Conservation (phyloP, 2,329 filamentous ascomycete genomes). For the Hysterium pulicare region DNA sequence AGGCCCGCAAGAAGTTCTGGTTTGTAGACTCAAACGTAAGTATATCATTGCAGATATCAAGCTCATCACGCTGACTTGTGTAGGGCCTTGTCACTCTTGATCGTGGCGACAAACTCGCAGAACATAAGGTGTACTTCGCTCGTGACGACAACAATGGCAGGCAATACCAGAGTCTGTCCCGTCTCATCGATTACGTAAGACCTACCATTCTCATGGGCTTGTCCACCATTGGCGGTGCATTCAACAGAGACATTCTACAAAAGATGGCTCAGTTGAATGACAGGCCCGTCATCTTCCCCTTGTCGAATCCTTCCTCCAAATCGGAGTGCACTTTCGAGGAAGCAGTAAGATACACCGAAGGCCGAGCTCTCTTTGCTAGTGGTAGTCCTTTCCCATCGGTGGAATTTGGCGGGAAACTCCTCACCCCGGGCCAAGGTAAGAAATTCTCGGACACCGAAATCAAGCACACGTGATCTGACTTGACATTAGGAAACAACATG, state of each 20-base stretch:
- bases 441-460: conserved; percentile 56
- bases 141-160: conserved; percentile 62
- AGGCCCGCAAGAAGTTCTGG: conserved; percentile 89
- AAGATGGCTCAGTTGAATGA: conserved; percentile 60
- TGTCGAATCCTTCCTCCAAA: conserved; percentile 94
- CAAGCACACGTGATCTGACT: conserved; percentile 7
- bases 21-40: conserved; percentile 82
- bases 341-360: conserved; percentile 85
- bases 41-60: background rate
- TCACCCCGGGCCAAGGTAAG: conserved; percentile 48
- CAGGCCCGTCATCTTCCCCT: conserved; percentile 75
- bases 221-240: conserved; percentile 89
- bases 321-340: conserved; percentile 97
- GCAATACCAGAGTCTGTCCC: conserved; percentile 73
- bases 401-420: conserved; percentile 43
- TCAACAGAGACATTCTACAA: conserved; percentile 81
- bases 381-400: conserved; percentile 85
- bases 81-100: conserved; percentile 84
- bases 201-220: conserved; percentile 93
- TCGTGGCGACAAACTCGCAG: conserved; percentile 87
- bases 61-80: conserved; percentile 1
- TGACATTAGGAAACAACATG: conserved; percentile 67
- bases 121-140: conserved; percentile 74
- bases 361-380: conserved; percentile 87
- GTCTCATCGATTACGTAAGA: conserved; percentile 92